These are phyloP conservation scores for Bonia amplexicaulis DNA, from an alignment of 176 grass and related monocot genomes.

Conservation along the genomic window DNA sequence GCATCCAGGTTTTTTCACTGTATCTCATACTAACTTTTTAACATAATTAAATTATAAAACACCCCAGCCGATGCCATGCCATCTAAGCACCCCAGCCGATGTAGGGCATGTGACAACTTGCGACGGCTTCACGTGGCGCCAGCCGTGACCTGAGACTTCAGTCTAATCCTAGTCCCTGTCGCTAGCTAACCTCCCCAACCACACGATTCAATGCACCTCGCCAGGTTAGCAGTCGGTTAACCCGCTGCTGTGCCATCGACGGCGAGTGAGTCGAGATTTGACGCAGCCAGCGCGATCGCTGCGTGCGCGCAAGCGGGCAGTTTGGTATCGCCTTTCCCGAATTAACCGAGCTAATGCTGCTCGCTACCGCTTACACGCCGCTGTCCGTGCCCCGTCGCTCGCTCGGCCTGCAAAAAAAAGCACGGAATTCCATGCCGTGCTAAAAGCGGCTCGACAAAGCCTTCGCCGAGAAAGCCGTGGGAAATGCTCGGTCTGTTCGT, in stretches of 20 bases:
- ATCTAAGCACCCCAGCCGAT: no score
- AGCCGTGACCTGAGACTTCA: constrained; percentile 3
- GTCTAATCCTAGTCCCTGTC: background rate
- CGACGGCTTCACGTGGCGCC: constrained; percentile 27
- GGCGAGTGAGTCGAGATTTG: background rate
- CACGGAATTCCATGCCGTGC: constrained; percentile 7
- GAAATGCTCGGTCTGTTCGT: background rate
- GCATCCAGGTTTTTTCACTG: background rate
- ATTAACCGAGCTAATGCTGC: background rate
- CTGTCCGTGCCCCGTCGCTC: background rate
- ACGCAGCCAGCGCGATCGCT: constrained; percentile 1
- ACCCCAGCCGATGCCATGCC: no score
- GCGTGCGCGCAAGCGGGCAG: constrained; percentile 6
- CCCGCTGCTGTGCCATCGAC: background rate
- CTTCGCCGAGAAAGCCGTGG: constrained; percentile 1
- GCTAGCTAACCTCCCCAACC: constrained; percentile 14
- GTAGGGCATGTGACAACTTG: constrained; percentile 11
- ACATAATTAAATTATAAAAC: no score
- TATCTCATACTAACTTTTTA: no score
- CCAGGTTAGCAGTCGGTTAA: background rate
- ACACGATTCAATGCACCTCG: constrained; percentile 30
- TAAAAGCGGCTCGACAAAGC: constrained; percentile 35
- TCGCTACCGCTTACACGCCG: background rate
- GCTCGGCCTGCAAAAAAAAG: background rate
- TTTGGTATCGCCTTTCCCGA: background rate